Conservation (phyloP, 371 early-diverging fungal genomes). For the Mortierella sp. region DNA sequence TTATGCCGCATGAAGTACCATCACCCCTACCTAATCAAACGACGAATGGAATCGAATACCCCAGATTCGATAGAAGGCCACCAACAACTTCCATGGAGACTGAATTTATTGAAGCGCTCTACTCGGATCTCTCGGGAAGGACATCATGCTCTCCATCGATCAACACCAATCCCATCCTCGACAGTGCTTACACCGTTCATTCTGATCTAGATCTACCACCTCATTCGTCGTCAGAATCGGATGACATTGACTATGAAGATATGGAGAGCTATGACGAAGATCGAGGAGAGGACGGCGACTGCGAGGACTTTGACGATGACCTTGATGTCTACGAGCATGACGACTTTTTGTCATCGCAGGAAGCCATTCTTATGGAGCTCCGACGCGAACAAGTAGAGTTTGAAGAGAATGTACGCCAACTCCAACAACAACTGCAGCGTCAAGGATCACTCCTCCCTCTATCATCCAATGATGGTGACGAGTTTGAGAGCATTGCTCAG, state of each 20-base stretch:
- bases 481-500: slow-evolving; percentile 3
- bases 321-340: slow-evolving; percentile 41
- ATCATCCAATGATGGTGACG: slow-evolving; percentile 9
- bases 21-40: not conserved
- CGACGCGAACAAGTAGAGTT: slow-evolving; percentile 54
- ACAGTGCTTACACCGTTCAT: not conserved
- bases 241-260: slow-evolving; percentile 33
- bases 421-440: slow-evolving; percentile 45
- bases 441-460: slow-evolving; percentile 36
- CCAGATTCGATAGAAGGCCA: not conserved
- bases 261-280: slow-evolving; percentile 35
- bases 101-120: slow-evolving; percentile 44
- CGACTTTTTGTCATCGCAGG: slow-evolving; percentile 36
- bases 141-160: not conserved
- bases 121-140: slow-evolving; percentile 21
- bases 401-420: slow-evolving; percentile 52
- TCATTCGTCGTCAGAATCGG: slow-evolving; percentile 29
- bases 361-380: slow-evolving; percentile 47
- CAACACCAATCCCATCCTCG: not conserved
- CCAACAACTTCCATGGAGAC: slow-evolving; percentile 51
- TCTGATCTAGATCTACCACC: not conserved
- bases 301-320: slow-evolving; percentile 37
- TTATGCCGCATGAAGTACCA: not conserved
- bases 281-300: slow-evolving; percentile 31
- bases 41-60: too few species aligned